A percentile compares a stretch with the other conserved stretches of the same genome.
These are phyloP conservation scores for Arctostaphylos glauca DNA, from an alignment of 148 eudicot species.

Conservation along the genomic window DNA sequence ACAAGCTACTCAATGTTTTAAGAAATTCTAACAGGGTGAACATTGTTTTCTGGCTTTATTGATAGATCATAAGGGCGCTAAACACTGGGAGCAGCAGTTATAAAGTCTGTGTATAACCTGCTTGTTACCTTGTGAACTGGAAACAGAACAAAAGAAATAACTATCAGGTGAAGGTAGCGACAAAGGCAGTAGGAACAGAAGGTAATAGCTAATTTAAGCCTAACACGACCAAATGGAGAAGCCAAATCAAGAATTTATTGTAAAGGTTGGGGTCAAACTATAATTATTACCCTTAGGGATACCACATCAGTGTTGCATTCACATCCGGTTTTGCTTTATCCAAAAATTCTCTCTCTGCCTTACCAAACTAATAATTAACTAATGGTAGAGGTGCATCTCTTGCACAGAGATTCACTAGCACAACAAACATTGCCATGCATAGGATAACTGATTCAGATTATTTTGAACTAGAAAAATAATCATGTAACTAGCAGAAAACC, in stretches of 20 bases:
- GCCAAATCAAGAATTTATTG: not conserved
- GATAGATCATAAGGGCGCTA: not conserved
- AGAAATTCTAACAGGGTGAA: not conserved
- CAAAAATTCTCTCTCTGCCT: no score
- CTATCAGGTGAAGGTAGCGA: not conserved
- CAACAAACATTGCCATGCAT: not conserved
- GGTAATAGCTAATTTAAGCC: not conserved
- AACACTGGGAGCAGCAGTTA: not conserved
- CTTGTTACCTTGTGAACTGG: not conserved
- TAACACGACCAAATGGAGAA: not conserved
- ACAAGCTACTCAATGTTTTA: not conserved
- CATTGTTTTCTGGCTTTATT: not conserved
- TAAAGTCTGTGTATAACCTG: not conserved
- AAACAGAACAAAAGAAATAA: not conserved
- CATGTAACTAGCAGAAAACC: no score
- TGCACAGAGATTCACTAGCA: not conserved
- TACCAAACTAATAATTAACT: no score
- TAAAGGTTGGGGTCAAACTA: not conserved
- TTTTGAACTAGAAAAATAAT: not conserved
- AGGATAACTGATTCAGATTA: not conserved
- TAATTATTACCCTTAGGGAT: not conserved
- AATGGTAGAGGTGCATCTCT: not conserved
- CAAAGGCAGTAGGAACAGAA: not conserved
- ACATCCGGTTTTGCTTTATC: not conserved
- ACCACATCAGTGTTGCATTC: not conserved